A percentile compares a stretch with the other conserved stretches of the same genome.
phyloP scores from a whole-genome alignment of 2,329 filamentous ascomycete genomes.

The Penicillium occitanis region DNA sequence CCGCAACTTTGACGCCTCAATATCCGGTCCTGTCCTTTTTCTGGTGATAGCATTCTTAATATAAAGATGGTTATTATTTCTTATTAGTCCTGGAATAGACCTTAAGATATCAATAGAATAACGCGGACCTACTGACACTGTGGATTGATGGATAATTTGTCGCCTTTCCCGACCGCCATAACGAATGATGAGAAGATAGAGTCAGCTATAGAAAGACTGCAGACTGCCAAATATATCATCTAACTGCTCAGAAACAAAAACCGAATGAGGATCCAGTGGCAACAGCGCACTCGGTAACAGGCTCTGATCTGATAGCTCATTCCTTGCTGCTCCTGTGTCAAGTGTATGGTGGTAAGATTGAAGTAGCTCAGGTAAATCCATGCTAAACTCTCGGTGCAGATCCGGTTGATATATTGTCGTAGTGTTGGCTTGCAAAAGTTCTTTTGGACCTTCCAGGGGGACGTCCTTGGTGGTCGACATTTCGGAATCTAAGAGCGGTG shows the following conservation, averaged over 20 bases:
- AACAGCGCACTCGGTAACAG: not conserved
- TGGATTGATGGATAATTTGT: too few relatives aligned
- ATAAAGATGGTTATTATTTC: too few relatives aligned
- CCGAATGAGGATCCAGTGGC: not conserved
- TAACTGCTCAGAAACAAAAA: not conserved
- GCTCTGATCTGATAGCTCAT: not conserved
- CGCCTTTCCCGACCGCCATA: not conserved
- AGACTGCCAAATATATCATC: not conserved
- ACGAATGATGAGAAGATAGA: not conserved
- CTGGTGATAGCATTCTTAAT: too few relatives aligned
- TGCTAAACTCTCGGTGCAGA: not conserved
- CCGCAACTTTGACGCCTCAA: too few relatives aligned
- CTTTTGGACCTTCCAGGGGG: not conserved
- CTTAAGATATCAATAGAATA: too few relatives aligned
- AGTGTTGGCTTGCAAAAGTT: not conserved
- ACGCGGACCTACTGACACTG: too few relatives aligned
- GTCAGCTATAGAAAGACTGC: not conserved
- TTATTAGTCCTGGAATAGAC: too few relatives aligned
- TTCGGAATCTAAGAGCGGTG: not conserved
- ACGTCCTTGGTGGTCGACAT: not conserved
- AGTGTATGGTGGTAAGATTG: not conserved
- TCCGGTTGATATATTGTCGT: not conserved
- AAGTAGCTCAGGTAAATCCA: not conserved
- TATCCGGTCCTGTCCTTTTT: too few relatives aligned
- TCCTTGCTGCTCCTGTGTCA: not conserved